Percentiles rank a stretch among this genome's conserved stretches.
Evolutionary conservation across 306 rosid genomes (phyloP).

Genomic region (Casuarina cunninghamiana): DNA sequence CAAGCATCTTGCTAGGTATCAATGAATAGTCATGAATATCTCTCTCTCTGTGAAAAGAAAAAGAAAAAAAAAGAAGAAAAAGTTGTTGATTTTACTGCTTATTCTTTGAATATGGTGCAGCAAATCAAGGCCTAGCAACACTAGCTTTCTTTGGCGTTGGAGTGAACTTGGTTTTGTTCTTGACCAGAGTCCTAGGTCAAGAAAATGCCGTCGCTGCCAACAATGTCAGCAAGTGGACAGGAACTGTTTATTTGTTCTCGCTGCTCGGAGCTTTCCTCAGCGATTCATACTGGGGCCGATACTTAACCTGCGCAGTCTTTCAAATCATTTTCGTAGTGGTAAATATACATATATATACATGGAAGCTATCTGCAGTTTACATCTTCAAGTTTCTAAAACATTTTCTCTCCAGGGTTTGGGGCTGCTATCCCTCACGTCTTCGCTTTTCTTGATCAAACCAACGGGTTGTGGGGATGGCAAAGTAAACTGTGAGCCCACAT

Average conservation of each 20-base stretch:
- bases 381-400: too few species aligned
- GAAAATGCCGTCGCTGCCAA: constrained; percentile 54
- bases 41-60: not conserved
- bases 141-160: constrained; percentile 67
- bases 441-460: constrained; percentile 44
- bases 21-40: not conserved
- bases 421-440: constrained; percentile 39
- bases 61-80: too few species aligned
- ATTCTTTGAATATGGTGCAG: constrained; percentile 27
- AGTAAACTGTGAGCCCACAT: constrained; percentile 28
- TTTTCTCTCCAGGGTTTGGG: constrained; percentile 45
- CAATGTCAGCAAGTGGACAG: constrained; percentile 56
- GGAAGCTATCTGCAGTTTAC: too few species aligned
- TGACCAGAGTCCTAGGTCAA: constrained; percentile 52
- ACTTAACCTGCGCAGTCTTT: constrained; percentile 45
- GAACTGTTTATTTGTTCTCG: constrained; percentile 59
- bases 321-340: constrained; percentile 46
- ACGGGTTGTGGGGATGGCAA: constrained; percentile 42
- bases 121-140: constrained; percentile 61
- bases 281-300: constrained; percentile 69
- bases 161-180: constrained; percentile 59
- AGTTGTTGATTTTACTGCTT: not conserved
- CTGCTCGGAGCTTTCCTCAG: constrained; percentile 59
- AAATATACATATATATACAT: not conserved
- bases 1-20: constrained; percentile 50